phyloP scores from a whole-genome alignment of 805 yeast genomes.

The Clavispora carvajalis region DNA sequence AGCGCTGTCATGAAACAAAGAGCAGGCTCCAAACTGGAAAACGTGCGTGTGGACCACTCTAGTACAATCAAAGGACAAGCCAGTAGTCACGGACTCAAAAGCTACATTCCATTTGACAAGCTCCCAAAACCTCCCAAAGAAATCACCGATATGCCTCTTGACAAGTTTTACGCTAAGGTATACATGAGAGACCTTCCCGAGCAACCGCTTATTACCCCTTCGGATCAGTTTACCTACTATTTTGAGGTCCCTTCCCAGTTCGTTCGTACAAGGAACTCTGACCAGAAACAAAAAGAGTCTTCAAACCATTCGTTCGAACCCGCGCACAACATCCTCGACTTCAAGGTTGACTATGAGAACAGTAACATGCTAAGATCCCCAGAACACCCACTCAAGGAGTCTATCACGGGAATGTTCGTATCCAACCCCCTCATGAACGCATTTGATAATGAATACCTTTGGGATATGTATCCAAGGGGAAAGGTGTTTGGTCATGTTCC shows the following conservation, averaged over 20 bases:
- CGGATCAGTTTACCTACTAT: constrained; percentile 1
- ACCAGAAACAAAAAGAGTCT: too few species aligned
- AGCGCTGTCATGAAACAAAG: constrained; percentile 3
- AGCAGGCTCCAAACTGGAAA: neutral
- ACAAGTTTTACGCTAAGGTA: constrained; percentile 12
- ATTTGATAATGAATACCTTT: constrained; percentile 35
- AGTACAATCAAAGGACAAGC: constrained; percentile 3
- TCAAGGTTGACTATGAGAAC: neutral
- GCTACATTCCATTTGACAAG: constrained; percentile 24
- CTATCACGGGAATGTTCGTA: constrained; percentile 36
- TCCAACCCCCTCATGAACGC: constrained; percentile 30
- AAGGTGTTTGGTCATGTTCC: constrained; percentile 33
- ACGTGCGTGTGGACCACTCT: neutral
- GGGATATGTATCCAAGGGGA: constrained; percentile 34
- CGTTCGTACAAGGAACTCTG: neutral
- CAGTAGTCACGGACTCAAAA: neutral
- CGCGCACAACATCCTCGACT: constrained; percentile 1
- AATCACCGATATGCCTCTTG: constrained; percentile 10
- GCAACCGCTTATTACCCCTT: constrained; percentile 2
- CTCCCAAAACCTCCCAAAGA: constrained; percentile 28
- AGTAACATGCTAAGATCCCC: neutral
- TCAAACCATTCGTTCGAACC: constrained; percentile 1
- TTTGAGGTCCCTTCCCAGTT: constrained; percentile 10
- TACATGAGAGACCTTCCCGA: constrained; percentile 8
- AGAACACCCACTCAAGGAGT: constrained; percentile 31